Conservation (phyloP, 1,284 basidiomycete genomes). For the Pholiota adiposa region DNA sequence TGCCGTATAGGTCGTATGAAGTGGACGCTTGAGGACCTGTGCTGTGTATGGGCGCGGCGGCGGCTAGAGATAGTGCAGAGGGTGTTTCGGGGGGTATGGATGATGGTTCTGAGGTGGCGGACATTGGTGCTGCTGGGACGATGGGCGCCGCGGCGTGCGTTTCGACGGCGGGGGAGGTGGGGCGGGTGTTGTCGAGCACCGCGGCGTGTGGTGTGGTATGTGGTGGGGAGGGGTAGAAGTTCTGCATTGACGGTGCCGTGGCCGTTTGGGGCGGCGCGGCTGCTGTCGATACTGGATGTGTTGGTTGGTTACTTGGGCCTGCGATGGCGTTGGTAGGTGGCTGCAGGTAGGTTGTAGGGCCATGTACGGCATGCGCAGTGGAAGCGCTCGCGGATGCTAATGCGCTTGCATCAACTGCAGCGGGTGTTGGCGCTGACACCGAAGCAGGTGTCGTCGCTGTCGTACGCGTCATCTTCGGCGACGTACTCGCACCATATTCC, state of each 20-base stretch:
- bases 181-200: constrained; percentile 23
- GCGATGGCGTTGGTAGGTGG: constrained; percentile 10
- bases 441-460: constrained; percentile 31
- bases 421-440: constrained; percentile 26
- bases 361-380: not conserved
- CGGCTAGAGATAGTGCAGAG: not conserved
- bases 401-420: constrained; percentile 8
- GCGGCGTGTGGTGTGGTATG: constrained; percentile 38
- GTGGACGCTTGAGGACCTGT: constrained; percentile 19
- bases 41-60: constrained; percentile 6
- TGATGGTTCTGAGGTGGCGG: not conserved
- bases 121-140: constrained; percentile 18
- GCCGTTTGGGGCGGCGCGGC: constrained; percentile 17
- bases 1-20: constrained; percentile 43
- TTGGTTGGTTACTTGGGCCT: constrained; percentile 1
- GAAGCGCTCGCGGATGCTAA: constrained; percentile 6
- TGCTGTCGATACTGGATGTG: constrained; percentile 1
- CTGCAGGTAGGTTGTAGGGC: constrained; percentile 6
- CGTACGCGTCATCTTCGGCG: constrained; percentile 43
- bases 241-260: constrained; percentile 32
- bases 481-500: constrained; percentile 41
- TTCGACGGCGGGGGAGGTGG: constrained; percentile 31
- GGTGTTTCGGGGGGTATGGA: not conserved
- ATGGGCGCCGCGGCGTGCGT: constrained; percentile 7
- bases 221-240: constrained; percentile 64